These are phyloP conservation scores for Pichia sp. DNA, from an alignment of 1,139 yeast species.

Conservation along the genomic window DNA sequence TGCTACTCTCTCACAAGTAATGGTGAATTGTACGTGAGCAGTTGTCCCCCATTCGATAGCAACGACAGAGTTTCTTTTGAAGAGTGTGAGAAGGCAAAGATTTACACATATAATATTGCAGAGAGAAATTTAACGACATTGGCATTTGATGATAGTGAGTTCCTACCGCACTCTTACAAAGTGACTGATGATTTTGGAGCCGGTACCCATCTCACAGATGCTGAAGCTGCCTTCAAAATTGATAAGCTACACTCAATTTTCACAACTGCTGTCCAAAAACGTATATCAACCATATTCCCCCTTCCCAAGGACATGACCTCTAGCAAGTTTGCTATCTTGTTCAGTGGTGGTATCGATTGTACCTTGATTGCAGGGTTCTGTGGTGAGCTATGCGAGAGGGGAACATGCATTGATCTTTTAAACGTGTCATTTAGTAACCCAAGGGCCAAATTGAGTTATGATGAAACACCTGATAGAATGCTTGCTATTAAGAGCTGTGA, in stretches of 20 bases:
- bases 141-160: slow-evolving; percentile 17
- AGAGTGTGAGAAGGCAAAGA: slow-evolving; percentile 48
- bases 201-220: not conserved
- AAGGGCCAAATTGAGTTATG: slow-evolving; percentile 56
- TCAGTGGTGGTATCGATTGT: slow-evolving; percentile 95
- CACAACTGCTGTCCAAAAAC: slow-evolving; percentile 35
- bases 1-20: slow-evolving; percentile 32
- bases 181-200: slow-evolving; percentile 7
- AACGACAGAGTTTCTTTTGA: slow-evolving; percentile 27
- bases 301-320: slow-evolving; percentile 26
- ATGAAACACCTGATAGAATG: slow-evolving; percentile 74
- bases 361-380: slow-evolving; percentile 56
- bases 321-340: slow-evolving; percentile 53
- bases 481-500: slow-evolving; percentile 61
- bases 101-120: slow-evolving; percentile 36
- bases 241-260: slow-evolving; percentile 27
- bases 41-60: slow-evolving; percentile 36
- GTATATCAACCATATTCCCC: slow-evolving; percentile 59
- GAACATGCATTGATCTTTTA: slow-evolving; percentile 55
- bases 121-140: slow-evolving; percentile 1
- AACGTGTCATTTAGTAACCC: slow-evolving; percentile 94
- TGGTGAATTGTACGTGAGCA: slow-evolving; percentile 34
- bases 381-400: slow-evolving; percentile 22
- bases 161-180: slow-evolving; percentile 11
- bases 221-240: slow-evolving; percentile 14